Evolutionary conservation across 257 asterid species (phyloP).

Genomic region (Prunella vulgaris): DNA sequence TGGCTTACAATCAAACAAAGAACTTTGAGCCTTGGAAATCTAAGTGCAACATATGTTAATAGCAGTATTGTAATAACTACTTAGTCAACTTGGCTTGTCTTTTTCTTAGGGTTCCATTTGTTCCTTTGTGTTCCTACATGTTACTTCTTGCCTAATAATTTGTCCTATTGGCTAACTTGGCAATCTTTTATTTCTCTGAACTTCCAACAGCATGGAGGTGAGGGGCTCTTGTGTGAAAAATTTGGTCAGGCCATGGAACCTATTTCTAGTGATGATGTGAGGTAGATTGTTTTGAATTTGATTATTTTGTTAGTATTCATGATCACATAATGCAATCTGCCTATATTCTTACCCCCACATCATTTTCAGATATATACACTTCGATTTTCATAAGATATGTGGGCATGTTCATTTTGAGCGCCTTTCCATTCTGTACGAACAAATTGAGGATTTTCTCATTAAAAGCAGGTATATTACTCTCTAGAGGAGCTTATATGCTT

Average conservation of each 20-base stretch:
- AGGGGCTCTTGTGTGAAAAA: slow-evolving; percentile 78
- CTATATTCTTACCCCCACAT: slow-evolving; percentile 21
- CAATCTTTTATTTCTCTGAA: slow-evolving; percentile 15
- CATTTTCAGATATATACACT: slow-evolving; percentile 80
- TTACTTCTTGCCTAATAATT: not conserved
- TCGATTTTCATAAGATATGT: slow-evolving; percentile 93
- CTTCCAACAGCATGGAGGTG: slow-evolving; percentile 78
- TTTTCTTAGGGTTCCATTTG: slow-evolving; percentile 2
- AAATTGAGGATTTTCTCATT: slow-evolving; percentile 89
- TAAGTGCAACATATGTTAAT: not conserved
- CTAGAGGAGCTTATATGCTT: slow-evolving; percentile 15
- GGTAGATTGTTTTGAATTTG: slow-evolving; percentile 42
- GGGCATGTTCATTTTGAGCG: slow-evolving; percentile 99
- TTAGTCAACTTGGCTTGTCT: not conserved
- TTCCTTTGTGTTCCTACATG: slow-evolving; percentile 4
- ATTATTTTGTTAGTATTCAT: slow-evolving; percentile 12
- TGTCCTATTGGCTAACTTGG: slow-evolving; percentile 20
- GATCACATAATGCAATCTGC: slow-evolving; percentile 19
- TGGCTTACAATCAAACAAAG: not conserved
- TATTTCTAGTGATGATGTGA: slow-evolving; percentile 75
- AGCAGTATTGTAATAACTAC: not conserved
- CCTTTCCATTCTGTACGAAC: slow-evolving; percentile 81
- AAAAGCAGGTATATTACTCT: slow-evolving; percentile 69
- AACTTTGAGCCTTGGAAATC: not conserved
- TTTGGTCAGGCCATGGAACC: slow-evolving; percentile 71